Evolutionary conservation across 805 yeast genomes (phyloP), one percentile per base, ranked within the genome.

Genomic region (Candida hispaniensis): DNA sequence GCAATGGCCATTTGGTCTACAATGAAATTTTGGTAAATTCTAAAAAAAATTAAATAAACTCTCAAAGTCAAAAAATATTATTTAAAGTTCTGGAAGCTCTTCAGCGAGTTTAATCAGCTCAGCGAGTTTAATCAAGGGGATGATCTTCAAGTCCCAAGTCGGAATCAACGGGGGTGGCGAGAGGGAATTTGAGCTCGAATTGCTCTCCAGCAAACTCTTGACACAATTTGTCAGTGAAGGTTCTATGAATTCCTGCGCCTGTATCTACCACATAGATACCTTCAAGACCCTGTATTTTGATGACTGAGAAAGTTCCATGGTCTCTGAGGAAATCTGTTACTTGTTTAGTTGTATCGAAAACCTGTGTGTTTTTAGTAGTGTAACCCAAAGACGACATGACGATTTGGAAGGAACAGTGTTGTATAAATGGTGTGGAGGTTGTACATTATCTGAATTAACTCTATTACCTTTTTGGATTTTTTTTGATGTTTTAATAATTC

Each of bases 1-100:
- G 36, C 18, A 21, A 32, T 27, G 24, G 28, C 36, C 36, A 32
- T 32, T n/a, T 21, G 28, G 25, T 34, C 25, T 26, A 26, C 25
- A 26, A 34, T 26, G 18, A 25, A 26, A 26, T 16, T 34, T 34
- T 34, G 18, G 19, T 34, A 19, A 23, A 16, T 20, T 34, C 19
- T 26, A 34, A 26, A 30, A 25, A 32, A 32, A 23, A 32, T 32
- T 28, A 28, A 32, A 28, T 23, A 32, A 32, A 32, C 20, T 30
- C 24, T 32, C 22, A 18, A 32, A 32, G 28, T 10, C 17, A 23
- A 32, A 32, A 30, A 32, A 20, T 18, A 10, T 32, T 23, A 26
- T 14, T 10, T 8, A 19, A 10, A 19, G 13, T 12, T 23, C 8
- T 11, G 11, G 10, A 24, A 30, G 27, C 21, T 30, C 23, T 22